Evolutionary conservation across 1,284 basidiomycete genomes (phyloP).

Genomic region (Phaffia rhodozyma): DNA sequence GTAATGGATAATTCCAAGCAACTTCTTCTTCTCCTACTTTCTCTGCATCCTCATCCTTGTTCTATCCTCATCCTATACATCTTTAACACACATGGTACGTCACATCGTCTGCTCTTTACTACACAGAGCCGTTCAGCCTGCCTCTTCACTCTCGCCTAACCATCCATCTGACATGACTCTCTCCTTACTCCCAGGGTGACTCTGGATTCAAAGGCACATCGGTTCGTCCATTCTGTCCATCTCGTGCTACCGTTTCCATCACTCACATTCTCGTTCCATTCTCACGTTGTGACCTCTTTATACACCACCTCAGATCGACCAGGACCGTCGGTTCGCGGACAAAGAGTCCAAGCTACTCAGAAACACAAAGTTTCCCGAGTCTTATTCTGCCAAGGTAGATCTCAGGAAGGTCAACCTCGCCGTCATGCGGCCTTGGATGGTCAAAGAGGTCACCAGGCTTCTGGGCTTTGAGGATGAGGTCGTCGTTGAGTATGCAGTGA

Average conservation of each 20-base stretch:
- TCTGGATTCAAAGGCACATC: background rate
- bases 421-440: constrained; percentile 79
- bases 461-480: constrained; percentile 94
- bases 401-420: constrained; percentile 76
- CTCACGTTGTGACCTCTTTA: background rate
- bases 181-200: background rate
- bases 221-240: background rate
- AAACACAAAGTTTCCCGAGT: constrained; percentile 67
- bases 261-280: background rate
- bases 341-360: constrained; percentile 84
- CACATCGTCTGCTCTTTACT: too few relatives aligned
- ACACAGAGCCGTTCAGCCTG: too few relatives aligned
- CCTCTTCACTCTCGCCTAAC: too few relatives aligned
- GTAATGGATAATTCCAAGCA: too few relatives aligned
- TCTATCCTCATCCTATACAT: too few relatives aligned
- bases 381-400: constrained; percentile 53
- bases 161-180: too few relatives aligned
- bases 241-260: background rate
- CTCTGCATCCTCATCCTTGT: too few relatives aligned
- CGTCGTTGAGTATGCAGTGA: constrained; percentile 74
- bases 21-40: too few relatives aligned
- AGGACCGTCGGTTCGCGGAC: constrained; percentile 63
- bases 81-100: too few relatives aligned
- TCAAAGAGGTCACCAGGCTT: constrained; percentile 76
- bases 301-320: background rate